Evolutionary conservation across 208 protist genomes (phyloP), one percentile per base, ranked within the genome.

Genomic region (Tritrichomonas musculus): DNA sequence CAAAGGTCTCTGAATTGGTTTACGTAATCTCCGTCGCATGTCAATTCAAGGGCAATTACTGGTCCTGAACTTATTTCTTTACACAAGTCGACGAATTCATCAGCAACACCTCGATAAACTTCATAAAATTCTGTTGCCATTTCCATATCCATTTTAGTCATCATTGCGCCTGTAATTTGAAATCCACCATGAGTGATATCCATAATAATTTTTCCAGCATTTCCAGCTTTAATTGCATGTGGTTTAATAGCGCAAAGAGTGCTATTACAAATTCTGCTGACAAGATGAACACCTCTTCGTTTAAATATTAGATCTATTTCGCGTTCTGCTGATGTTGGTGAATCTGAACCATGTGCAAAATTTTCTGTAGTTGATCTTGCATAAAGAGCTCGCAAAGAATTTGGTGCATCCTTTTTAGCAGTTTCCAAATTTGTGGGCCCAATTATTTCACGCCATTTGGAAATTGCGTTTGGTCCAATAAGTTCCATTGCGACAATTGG

Each of bases 351-450:
- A 92, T 92, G 55, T 1, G 55, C 88, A 73, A 69, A 64, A 66
- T 92, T 92, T 27, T 72, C 57, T 53, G 49, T 92, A 49, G 55
- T 66, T 33, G 33, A 57, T 25, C 47, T 22, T 20, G 50, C 82
- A 57, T 57, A 92, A 30, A 36, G 41, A 11, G 82, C 82, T 8
- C 82, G 44, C 4, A 92, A 39, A 41, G 82, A 92, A 13, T 60
- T 50, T 92, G 82, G 82, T 20, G 82, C 82, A 8, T 92, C 39
- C 1, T 13, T 20, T 39, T 92, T 92, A 49, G 82, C 82, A 30
- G n/a, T 92, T 22, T 92, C 82, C 17, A 92, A n/a, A 39, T 66
- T 92, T 66, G 82, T 92, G 33, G 82, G 82, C 5, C 82, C 88
- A 64, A 92, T 92, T 25, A 92, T 50, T 66, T 69, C 17, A 22